Evolutionary conservation across 2,329 filamentous ascomycete genomes (phyloP).

Genomic region (Chaetomium strumarium): DNA sequence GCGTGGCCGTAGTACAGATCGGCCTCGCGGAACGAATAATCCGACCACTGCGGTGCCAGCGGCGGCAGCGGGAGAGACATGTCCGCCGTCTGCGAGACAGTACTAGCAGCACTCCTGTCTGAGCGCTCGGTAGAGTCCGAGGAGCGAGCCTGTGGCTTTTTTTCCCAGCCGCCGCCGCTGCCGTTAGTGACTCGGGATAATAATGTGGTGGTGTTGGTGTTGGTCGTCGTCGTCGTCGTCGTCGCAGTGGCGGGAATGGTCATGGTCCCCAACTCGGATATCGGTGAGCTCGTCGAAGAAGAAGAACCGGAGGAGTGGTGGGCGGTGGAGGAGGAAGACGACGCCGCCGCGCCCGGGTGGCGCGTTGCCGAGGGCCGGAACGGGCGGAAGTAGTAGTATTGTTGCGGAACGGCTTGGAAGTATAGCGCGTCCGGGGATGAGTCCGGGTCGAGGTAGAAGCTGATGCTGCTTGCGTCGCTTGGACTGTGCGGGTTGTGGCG

Average conservation of each 20-base stretch:
- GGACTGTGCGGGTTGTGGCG: neutral
- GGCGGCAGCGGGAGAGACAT: neutral
- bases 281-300: neutral
- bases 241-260: too few relatives aligned
- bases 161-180: too few relatives aligned
- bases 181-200: too few relatives aligned
- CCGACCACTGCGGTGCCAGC: neutral
- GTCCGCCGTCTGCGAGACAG: neutral
- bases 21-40: constrained; percentile 3
- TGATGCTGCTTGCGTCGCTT: neutral
- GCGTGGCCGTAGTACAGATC: constrained; percentile 1
- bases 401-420: neutral
- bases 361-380: neutral
- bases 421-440: neutral
- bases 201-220: too few relatives aligned
- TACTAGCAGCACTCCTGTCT: too few relatives aligned
- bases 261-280: neutral
- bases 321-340: too few relatives aligned
- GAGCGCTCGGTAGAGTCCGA: too few relatives aligned
- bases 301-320: neutral
- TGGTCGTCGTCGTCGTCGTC: too few relatives aligned
- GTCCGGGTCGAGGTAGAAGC: neutral
- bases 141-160: too few relatives aligned
- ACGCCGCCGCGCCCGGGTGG: too few relatives aligned
- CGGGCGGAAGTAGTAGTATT: neutral